These are phyloP conservation scores for Parsonsia alboflavescens DNA, from an alignment of 257 asterid species.

Conservation along the genomic window DNA sequence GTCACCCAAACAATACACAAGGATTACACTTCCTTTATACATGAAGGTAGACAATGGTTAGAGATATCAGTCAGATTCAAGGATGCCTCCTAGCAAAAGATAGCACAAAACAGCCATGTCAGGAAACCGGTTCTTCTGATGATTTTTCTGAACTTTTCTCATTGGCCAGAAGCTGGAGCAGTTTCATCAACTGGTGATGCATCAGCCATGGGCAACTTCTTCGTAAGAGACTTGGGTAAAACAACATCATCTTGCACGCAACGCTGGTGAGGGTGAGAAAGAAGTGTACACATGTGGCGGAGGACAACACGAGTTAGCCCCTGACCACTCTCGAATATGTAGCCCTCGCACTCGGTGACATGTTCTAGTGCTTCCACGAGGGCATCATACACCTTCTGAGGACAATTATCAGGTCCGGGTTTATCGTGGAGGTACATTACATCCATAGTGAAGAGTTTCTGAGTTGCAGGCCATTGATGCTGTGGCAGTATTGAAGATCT, in stretches of 20 bases:
- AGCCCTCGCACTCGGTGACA: slow-evolving; percentile 74
- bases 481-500: slow-evolving; percentile 73
- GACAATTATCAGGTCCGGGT: slow-evolving; percentile 92
- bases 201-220: slow-evolving; percentile 44
- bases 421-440: slow-evolving; percentile 90
- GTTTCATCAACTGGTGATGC: slow-evolving; percentile 44
- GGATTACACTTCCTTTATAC: background rate
- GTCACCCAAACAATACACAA: background rate
- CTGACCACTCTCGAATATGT: slow-evolving; percentile 84
- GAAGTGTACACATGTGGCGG: slow-evolving; percentile 61
- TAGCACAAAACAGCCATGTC: background rate
- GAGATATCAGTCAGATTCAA: background rate
- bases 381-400: slow-evolving; percentile 78
- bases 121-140: background rate
- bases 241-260: slow-evolving; percentile 72
- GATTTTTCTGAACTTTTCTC: slow-evolving; percentile 15
- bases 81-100: background rate
- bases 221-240: slow-evolving; percentile 64
- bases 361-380: slow-evolving; percentile 88
- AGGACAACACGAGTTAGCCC: slow-evolving; percentile 73
- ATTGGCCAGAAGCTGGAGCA: slow-evolving; percentile 39
- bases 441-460: slow-evolving; percentile 80
- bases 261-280: slow-evolving; percentile 89
- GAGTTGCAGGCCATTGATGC: slow-evolving; percentile 53
- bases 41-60: background rate